phyloP scores from a whole-genome alignment of 768 basidiomycete genomes.

The Leccinum barrowsii region DNA sequence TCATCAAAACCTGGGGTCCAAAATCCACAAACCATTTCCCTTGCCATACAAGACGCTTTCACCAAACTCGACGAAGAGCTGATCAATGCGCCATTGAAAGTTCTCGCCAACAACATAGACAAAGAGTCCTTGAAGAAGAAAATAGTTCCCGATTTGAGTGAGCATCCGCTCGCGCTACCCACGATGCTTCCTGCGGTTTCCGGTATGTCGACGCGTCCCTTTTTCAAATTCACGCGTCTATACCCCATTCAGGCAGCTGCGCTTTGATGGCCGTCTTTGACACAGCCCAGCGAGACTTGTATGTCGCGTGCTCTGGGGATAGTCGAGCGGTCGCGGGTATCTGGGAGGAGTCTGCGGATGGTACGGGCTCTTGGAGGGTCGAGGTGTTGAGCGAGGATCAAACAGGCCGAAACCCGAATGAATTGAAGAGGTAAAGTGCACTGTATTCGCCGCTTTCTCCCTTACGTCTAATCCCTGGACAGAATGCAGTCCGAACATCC shows the following conservation, averaged over 20 bases:
- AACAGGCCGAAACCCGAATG: conserved; percentile 87
- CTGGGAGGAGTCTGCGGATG: conserved; percentile 68
- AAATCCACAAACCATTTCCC: conserved; percentile 52
- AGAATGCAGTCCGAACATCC: conserved; percentile 87
- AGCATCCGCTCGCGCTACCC: conserved; percentile 66
- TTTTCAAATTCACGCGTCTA: conserved; percentile 8
- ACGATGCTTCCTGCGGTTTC: conserved; percentile 83
- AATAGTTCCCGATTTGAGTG: conserved; percentile 59
- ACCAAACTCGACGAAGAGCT: conserved; percentile 82
- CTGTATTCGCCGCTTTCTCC: background rate
- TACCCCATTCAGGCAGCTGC: conserved; percentile 65
- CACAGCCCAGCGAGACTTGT: conserved; percentile 74
- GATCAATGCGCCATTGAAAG: conserved; percentile 68
- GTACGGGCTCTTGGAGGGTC: conserved; percentile 78
- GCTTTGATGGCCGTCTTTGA: conserved; percentile 88
- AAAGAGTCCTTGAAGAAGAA: conserved; percentile 48
- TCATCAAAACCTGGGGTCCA: conserved; percentile 36
- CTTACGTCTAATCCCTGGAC: background rate
- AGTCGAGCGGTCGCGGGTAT: conserved; percentile 94
- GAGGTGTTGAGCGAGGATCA: conserved; percentile 96
- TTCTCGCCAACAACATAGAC: conserved; percentile 59
- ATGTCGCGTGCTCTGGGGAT: conserved; percentile 91
- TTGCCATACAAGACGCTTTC: conserved; percentile 76
- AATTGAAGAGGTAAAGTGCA: conserved; percentile 66
- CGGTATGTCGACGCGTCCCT: conserved; percentile 36